Base-by-base conservation (phyloP, 2,329 filamentous ascomycete genomes). In the Sporothrix luriei region DNA sequence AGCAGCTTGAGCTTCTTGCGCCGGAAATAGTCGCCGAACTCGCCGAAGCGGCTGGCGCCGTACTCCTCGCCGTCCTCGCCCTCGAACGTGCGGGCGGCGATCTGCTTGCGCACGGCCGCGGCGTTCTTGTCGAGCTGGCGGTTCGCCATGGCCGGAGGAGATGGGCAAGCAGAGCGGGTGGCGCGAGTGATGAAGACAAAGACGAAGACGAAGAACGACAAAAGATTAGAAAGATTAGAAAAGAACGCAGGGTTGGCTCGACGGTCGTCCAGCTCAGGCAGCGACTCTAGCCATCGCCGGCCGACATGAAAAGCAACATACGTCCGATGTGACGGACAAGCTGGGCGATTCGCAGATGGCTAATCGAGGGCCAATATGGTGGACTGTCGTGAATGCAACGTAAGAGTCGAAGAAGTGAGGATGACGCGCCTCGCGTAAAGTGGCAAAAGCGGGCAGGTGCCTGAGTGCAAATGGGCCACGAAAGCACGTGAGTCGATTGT, bases 1-100 rank as follows among this genome's bases (percentile, higher is more conserved):
- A 98, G 95, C 3, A 99, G 85, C 78, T 99, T 99, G 79, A 97
- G 89, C 84, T 97, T 97, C 83, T 99, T 99, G 69, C 94, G 90
- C 65, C 94, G 87, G 78, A 97, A 96, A 79, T 98, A 99, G 76
- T 98, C 94, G 29, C 84, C 81, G 76, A 98, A 96, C 10, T 94
- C 94, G 33, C 93, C 92, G 79, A 98, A 99, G 67, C 87, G 87
- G 72, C 93, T 97, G 1, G 84, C 87, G 70, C 90, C 89, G 78
- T 99, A 99, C 78, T 99, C 96, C 70, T 98, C 94, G 70, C 95
- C 94, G 29, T 86, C 86, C 77, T 97, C 93, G 76, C 91, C 85
- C 2, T 90, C 83, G 78, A 97, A 98, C 2, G 84, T 86, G 79
- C 97, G 88, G 19, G 76, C 76, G 68, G 88, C 84, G 72, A 90